phyloP scores from a whole-genome alignment of 805 yeast genomes.

The Tetrapisispora arboricola region DNA sequence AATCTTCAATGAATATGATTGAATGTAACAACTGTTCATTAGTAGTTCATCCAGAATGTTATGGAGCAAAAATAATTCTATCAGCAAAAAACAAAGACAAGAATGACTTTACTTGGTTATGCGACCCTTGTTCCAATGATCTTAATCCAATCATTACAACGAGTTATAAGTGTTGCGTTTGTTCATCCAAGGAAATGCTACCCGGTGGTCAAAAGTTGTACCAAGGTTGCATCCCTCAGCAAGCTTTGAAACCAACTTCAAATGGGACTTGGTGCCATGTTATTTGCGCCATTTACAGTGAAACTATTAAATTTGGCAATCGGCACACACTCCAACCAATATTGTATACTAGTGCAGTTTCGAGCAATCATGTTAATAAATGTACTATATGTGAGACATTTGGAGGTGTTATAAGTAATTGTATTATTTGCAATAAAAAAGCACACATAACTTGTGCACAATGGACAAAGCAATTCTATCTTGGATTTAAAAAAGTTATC shows the following conservation, averaged over 20 bases:
- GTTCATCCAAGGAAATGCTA: slow-evolving; percentile 40
- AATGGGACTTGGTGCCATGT: slow-evolving; percentile 73
- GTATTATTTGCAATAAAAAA: slow-evolving; percentile 12
- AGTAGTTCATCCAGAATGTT: slow-evolving; percentile 60
- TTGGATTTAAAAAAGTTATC: slow-evolving; percentile 13
- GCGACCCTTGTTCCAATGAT: slow-evolving; percentile 72
- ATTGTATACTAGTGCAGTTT: slow-evolving; percentile 29
- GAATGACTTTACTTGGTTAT: slow-evolving; percentile 48
- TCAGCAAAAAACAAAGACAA: neutral
- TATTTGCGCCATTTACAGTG: slow-evolving; percentile 52
- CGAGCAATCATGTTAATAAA: slow-evolving; percentile 22
- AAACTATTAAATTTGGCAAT: slow-evolving; percentile 37
- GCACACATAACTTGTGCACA: slow-evolving; percentile 25
- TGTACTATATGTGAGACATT: slow-evolving; percentile 39
- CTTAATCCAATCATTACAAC: slow-evolving; percentile 48
- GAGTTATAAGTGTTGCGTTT: slow-evolving; percentile 54
- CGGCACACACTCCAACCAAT: slow-evolving; percentile 38
- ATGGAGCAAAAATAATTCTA: slow-evolving; percentile 36
- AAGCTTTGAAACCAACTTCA: slow-evolving; percentile 57
- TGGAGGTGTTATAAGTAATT: slow-evolving; percentile 37
- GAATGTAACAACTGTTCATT: slow-evolving; percentile 59
- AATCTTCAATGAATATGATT: slow-evolving; percentile 19
- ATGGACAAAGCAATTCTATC: slow-evolving; percentile 5
- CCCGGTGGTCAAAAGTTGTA: neutral
- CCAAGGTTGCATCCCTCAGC: slow-evolving; percentile 17